Percentiles rank a stretch among this genome's conserved stretches.
These are phyloP conservation scores for Nothophoma quercina DNA, from an alignment of 2,329 filamentous ascomycete genomes.

Conservation along the genomic window DNA sequence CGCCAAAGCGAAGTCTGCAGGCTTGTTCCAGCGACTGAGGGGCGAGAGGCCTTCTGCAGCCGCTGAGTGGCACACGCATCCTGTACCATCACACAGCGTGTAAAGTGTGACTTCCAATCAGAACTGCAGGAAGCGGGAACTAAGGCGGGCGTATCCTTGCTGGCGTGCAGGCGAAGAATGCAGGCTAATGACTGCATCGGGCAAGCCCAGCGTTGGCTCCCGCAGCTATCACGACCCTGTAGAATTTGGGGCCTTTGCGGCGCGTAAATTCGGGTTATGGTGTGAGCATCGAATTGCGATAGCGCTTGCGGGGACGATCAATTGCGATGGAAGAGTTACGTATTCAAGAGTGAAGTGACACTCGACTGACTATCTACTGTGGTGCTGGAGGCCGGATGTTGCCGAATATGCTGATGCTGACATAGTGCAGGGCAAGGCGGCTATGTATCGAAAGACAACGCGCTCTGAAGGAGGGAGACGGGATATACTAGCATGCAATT, in stretches of 20 bases:
- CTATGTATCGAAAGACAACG: slow-evolving; percentile 9
- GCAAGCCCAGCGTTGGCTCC: slow-evolving; percentile 16
- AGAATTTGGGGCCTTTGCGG: slow-evolving; percentile 32
- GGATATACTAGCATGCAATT: slow-evolving; percentile 2
- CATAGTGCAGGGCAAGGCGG: neutral
- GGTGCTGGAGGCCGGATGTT: slow-evolving; percentile 6
- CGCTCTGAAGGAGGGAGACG: slow-evolving; percentile 8
- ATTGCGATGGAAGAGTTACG: slow-evolving; percentile 5
- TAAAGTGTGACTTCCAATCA: slow-evolving; percentile 36
- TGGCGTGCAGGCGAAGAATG: slow-evolving; percentile 8
- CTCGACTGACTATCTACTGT: slow-evolving; percentile 20
- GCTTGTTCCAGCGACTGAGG: slow-evolving; percentile 25
- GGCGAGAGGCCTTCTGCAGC: slow-evolving; percentile 35
- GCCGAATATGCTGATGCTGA: slow-evolving; percentile 13
- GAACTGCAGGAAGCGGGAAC: slow-evolving; percentile 13
- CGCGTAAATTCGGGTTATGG: slow-evolving; percentile 35
- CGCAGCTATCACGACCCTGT: slow-evolving; percentile 13
- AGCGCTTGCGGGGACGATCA: slow-evolving; percentile 23
- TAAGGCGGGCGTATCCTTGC: slow-evolving; percentile 10
- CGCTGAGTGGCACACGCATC: slow-evolving; percentile 43
- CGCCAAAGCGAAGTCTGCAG: slow-evolving; percentile 18
- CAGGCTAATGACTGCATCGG: neutral
- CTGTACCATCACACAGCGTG: slow-evolving; percentile 40
- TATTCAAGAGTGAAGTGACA: slow-evolving; percentile 22
- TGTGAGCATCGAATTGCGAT: slow-evolving; percentile 30